Evolutionary conservation across 2,329 filamentous ascomycete species (phyloP), one percentile per base, ranked within the genome.

Genomic region (Graphilbum ipis-grandicollis): DNA sequence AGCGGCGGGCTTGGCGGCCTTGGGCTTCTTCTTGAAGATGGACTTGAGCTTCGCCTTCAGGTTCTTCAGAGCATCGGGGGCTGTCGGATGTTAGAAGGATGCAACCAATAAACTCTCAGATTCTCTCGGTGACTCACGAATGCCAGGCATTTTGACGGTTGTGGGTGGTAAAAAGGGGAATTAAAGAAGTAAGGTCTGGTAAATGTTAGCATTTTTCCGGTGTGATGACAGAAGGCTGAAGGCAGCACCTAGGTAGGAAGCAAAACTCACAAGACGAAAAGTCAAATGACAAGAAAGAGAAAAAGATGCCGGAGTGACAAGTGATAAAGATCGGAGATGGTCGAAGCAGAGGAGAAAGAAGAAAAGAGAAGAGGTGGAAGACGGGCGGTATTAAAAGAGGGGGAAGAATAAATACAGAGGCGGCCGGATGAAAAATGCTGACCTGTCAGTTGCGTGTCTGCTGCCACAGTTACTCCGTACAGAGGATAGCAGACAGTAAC

Each of bases 1-100:
- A 17, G 50, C 43, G 10, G 50, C 45, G 43, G 19, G 12, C 35
- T 50, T 51, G 19, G 45, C 37, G 21, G 40, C 40, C 31, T 48
- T 43, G 31, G 26, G 37, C 55, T 58, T 63, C 53, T 63, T 66
- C 54, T 62, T 65, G 57, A 68, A 65, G 52, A 58, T 54, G 44
- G 56, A 54, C 60, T 63, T 66, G 50, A 72, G 50, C 63, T 68
- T 71, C 49, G 54, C 57, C 62, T 66, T 68, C 46, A 71, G 46
- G 55, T 69, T 69, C 50, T 65, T 62, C 42, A 71, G 54, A 25
- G 66, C 63, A 44, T 60, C 55, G 35, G 58, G 52, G 38, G 66
- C 66, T 71, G 19, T n/a, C n/a, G n/a, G n/a, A n/a, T n/a, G n/a
- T n/a, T n/a, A n/a, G n/a, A n/a, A n/a, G n/a, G n/a, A n/a, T n/a